Evolutionary conservation across 164 flowering plant genomes (phyloP).

Genomic region (Nymphaea thermarum): DNA sequence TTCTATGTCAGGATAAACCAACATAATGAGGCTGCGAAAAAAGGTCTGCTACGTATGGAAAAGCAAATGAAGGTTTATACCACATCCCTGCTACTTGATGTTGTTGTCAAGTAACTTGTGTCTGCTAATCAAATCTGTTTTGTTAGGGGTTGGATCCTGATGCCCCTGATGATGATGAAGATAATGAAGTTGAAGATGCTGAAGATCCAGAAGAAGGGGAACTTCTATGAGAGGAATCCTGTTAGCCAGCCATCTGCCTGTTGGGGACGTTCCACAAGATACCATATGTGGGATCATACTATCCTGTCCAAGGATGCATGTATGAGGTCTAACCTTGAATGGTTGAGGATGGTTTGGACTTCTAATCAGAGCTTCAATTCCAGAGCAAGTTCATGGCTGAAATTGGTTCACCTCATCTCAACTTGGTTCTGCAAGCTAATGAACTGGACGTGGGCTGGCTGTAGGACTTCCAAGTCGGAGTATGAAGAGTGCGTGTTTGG

Average conservation of each 20-base stretch:
- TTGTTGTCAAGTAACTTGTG: neutral
- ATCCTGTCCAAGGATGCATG: too few relatives aligned
- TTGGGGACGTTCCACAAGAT: too few relatives aligned
- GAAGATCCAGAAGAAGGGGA: slow-evolving; percentile 83
- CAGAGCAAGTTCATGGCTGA: too few relatives aligned
- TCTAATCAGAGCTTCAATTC: too few relatives aligned
- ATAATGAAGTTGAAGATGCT: slow-evolving; percentile 84
- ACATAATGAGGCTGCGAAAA: slow-evolving; percentile 80
- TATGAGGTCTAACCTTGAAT: too few relatives aligned
- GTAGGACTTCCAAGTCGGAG: too few relatives aligned
- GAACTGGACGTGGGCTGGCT: too few relatives aligned
- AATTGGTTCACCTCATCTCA: too few relatives aligned
- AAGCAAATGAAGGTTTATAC: slow-evolving; percentile 91
- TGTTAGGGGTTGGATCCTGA: slow-evolving; percentile 95
- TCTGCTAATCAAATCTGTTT: slow-evolving; percentile 1
- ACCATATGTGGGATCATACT: too few relatives aligned
- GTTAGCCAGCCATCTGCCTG: neutral
- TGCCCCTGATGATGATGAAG: slow-evolving; percentile 96
- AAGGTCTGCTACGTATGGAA: slow-evolving; percentile 82
- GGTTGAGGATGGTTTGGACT: too few relatives aligned
- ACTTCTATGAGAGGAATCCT: slow-evolving; percentile 25
- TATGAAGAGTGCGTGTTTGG: too few relatives aligned
- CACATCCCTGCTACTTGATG: neutral
- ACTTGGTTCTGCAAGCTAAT: too few relatives aligned
- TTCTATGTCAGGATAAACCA: slow-evolving; percentile 58